phyloP scores from a whole-genome alignment of 306 rosid species.

The Vigna mungo region DNA sequence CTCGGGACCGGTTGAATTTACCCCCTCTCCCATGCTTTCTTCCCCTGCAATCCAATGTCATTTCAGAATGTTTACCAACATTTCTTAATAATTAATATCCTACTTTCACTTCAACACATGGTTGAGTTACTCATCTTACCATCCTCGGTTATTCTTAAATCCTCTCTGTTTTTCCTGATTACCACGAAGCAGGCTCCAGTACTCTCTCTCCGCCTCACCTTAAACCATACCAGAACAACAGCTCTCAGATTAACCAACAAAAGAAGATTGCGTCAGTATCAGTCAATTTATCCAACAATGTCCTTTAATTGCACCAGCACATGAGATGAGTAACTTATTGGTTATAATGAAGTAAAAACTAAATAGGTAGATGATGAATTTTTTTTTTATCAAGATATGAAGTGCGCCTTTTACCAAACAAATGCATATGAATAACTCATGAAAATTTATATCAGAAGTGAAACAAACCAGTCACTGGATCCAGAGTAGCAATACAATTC shows the following conservation, averaged over 20 bases:
- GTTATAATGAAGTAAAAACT: background rate
- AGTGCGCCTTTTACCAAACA: background rate
- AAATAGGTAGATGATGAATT: background rate
- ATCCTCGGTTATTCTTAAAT: slow-evolving; percentile 62
- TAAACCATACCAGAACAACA: slow-evolving; percentile 32
- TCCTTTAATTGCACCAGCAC: background rate
- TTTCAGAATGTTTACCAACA: background rate
- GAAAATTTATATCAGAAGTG: slow-evolving; percentile 10
- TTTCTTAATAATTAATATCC: background rate
- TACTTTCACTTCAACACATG: background rate
- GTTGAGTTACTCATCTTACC: slow-evolving; percentile 52
- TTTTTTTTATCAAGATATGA: background rate
- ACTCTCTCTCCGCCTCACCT: slow-evolving; percentile 90
- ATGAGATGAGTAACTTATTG: background rate
- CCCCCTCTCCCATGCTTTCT: slow-evolving; percentile 71
- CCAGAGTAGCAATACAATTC: slow-evolving; percentile 74
- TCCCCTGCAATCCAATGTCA: slow-evolving; percentile 58
- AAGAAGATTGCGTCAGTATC: background rate
- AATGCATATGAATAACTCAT: background rate
- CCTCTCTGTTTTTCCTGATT: slow-evolving; percentile 65
- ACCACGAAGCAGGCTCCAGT: slow-evolving; percentile 80
- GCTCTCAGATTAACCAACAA: background rate
- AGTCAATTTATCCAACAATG: slow-evolving; percentile 8
- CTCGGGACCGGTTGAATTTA: slow-evolving; percentile 69
- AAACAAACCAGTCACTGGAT: slow-evolving; percentile 78